Evolutionary conservation across 2,329 filamentous ascomycete species (phyloP), one percentile per base, ranked within the genome.

Genomic region (Sporothrix luriei): DNA sequence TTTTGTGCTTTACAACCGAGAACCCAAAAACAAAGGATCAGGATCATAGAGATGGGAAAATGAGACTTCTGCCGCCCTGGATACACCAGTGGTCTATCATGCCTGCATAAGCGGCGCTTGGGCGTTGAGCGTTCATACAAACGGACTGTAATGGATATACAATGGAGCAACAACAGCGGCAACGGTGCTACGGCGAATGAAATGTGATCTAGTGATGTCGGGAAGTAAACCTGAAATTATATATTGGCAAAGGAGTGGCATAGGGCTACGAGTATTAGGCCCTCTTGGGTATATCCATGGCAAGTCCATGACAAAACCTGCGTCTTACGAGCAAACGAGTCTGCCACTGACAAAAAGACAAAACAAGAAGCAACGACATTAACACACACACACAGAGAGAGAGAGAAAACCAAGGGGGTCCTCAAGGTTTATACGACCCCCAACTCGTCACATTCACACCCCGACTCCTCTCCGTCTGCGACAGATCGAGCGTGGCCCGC

Each of bases 371-470:
- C 6, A 33, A 33, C 33, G 33, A 33, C 6, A 33, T 33, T 33
- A 4, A 7, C 33, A 33, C 3, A 33, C 33, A 6, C 33, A 33
- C 24, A 4, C 6, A 24, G 46, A 68, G 19, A 33, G 2, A 40
- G 9, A 49, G 43, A 66, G 13, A 29, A n/a, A 46, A 16, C 3
- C 54, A 40, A 38, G 16, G 14, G 21, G 4, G 24, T 4, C 16
- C 33, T 64, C 48, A 70, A 2, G 49, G 66, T 9, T 55, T 57
- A 33, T 73, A 74, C 1, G 51, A 40, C 4, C 46, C 59, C 73
- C 73, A 74, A 51, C 72, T 73, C 21, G 66, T 62, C 16, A 73
- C 70, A 52, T 72, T 66, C 49, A 62, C 38, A 5, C 71, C 70
- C 3, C 33, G 29, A 1, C 5, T 21, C 16, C 59, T 61, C 38